Base-by-base conservation (phyloP, 2,329 filamentous ascomycete genomes). In the Alternaria ventricosa region DNA sequence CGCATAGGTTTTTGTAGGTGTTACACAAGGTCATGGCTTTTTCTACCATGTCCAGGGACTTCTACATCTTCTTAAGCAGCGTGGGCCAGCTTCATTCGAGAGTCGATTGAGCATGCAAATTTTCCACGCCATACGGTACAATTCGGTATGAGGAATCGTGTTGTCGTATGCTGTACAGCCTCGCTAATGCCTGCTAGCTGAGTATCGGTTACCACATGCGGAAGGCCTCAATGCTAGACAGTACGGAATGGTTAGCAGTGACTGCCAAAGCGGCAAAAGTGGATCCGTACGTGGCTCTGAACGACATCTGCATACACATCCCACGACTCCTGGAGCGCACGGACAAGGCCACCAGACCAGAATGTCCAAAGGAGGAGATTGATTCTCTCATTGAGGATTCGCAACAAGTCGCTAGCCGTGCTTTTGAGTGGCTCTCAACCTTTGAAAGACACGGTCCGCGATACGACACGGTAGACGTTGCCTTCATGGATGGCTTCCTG, bases 31-130 rank as follows among this genome's bases (percentile, higher is more conserved):
- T 10, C 72, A 76, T 53, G 78, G 78, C 27, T 79, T 79, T 67
- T 79, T 79, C 56, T 78, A 77, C 49, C 77, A 79, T 59, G 73
- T 78, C 4, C 77, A 79, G 64, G 78, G 78, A 8, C 66, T 78
- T 28, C 61, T 79, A 9, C 77, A 73, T 55, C 57, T 79, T 12
- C 55, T 79, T 8, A 75, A 63, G 54, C 70, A 74, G 57, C 75
- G 78, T 20, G 77, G 78, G 1, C 78, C 78, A 13, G 54, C 68
- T 10, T 78, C 76, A 1, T 76, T 79, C 28, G 67, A 73, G 7
- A 73, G 63, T 12, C 68, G 71, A 49, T 36, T 78, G 28, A 76
- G 71, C 57, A 67, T 79, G 64, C 72, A 75, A 28, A 71, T 78
- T 11, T 78, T 75, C 57, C 77, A 78, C 51, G 78, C 75, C 2